Percentiles rank a stretch among this genome's conserved stretches.
phyloP scores from a whole-genome alignment of 768 basidiomycete species.

The Grammothele lineata region DNA sequence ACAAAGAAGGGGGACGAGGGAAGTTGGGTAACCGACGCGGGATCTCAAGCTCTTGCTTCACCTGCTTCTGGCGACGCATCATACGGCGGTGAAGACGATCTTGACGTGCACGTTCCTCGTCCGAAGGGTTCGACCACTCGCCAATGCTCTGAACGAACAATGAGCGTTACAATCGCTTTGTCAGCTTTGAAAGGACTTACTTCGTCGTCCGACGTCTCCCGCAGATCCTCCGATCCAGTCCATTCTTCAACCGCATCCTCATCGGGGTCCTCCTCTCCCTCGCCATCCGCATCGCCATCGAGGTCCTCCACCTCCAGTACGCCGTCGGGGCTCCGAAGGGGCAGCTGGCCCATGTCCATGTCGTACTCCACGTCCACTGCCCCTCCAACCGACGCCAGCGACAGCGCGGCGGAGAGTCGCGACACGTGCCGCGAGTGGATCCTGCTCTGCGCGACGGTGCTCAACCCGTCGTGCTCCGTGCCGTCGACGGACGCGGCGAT shows the following conservation, averaged over 20 bases:
- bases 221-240: constrained; percentile 79
- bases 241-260: constrained; percentile 60
- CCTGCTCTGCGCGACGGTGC: constrained; percentile 46
- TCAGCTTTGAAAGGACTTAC: constrained; percentile 34
- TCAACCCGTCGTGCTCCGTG: constrained; percentile 36
- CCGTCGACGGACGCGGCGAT: constrained; percentile 15
- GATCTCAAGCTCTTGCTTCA: constrained; percentile 44
- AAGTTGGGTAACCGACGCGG: constrained; percentile 77
- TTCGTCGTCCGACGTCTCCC: constrained; percentile 65
- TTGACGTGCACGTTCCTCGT: constrained; percentile 79
- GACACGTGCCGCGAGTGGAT: constrained; percentile 70
- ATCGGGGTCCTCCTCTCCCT: constrained; percentile 24
- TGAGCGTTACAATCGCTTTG: not conserved
- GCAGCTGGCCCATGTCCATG: constrained; percentile 20
- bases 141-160: constrained; percentile 59
- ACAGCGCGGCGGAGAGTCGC: constrained; percentile 61
- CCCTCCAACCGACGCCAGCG: constrained; percentile 58
- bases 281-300: constrained; percentile 29
- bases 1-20: constrained; percentile 63
- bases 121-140: constrained; percentile 89
- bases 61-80: constrained; percentile 41
- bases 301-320: constrained; percentile 32
- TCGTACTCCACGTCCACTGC: constrained; percentile 16
- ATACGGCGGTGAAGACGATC: constrained; percentile 59
- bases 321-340: constrained; percentile 27